These are phyloP conservation scores for Cladophialophora yegresii DNA, from an alignment of 2,329 filamentous ascomycete genomes.

Conservation along the genomic window DNA sequence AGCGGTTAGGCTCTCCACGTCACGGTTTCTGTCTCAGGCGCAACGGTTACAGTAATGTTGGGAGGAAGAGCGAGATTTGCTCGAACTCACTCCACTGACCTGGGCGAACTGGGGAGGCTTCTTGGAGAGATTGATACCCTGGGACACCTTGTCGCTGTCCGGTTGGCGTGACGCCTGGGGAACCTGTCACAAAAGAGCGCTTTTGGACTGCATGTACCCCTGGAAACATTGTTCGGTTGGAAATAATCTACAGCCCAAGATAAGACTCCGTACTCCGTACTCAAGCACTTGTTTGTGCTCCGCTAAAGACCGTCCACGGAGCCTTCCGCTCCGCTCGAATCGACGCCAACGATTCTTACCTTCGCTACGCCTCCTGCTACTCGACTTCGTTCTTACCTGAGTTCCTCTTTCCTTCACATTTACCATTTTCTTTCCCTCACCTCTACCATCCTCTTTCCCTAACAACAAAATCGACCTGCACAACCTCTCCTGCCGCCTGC, in stretches of 20 bases:
- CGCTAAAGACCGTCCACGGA: too few relatives aligned
- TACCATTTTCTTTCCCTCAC: background rate
- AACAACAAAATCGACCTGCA: background rate
- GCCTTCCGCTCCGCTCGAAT: too few relatives aligned
- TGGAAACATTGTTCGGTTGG: background rate
- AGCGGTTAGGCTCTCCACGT: slow-evolving; percentile 10
- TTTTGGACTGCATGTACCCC: too few relatives aligned
- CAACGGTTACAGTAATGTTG: background rate
- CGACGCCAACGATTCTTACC: too few relatives aligned
- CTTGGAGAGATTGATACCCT: background rate
- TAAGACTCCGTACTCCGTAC: background rate
- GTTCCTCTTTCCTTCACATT: background rate
- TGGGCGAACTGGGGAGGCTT: background rate
- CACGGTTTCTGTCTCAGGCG: background rate
- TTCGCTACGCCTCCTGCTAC: too few relatives aligned
- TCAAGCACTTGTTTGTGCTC: background rate
- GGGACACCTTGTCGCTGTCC: background rate
- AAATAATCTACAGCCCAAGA: background rate
- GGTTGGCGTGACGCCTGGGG: too few relatives aligned
- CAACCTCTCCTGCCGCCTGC: background rate
- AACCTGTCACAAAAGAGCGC: too few relatives aligned
- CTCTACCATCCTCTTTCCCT: background rate
- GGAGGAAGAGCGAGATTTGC: background rate
- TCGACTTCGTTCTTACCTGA: background rate
- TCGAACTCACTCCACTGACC: too few relatives aligned